Base-by-base conservation (phyloP, 2,329 filamentous ascomycete genomes). In the Emericellopsis atlantica region DNA sequence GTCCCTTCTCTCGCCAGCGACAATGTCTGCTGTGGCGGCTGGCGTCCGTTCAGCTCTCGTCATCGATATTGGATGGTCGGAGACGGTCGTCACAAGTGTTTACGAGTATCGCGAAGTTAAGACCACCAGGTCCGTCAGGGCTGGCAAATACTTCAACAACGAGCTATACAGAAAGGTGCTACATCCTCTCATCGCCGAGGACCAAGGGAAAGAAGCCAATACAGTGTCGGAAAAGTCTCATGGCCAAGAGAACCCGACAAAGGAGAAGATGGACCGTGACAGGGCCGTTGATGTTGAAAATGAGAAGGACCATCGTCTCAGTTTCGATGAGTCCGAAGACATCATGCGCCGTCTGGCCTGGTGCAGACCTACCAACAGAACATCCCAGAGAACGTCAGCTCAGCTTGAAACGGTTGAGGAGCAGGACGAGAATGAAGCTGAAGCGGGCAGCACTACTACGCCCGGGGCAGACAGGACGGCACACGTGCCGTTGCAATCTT, bases 31-130 rank as follows among this genome's bases (percentile, higher is more conserved):
- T 6, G 74, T 89, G 4, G 83, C 82, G 7, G 88, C 89, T 6
- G 92, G 92, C 1, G 66, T 94, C 33, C 79, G 92, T 12, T 86
- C 85, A n/a, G 87, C 82, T 1, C 60, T 98, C 34, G 77, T 96
- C 1, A 70, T 98, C 32, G 88, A 98, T 54, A 72, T 98, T 45
- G 92, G 90, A 35, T 98, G 92, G 92, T 73, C 79, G 34, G 92
- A 96, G 59, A 94, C 89, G 0, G 74, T 81, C 1, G 76, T 93
- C 18, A 94, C 87, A 1, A 84, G 81, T 6, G 72, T 96, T 6
- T 96, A 89, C 54, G 92, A 98, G 61, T 95, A 88, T 57, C 80
- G 85, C 41, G 88, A 94, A 56, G 76, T 95, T 2, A 69, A 72
- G 14, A 77, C 76, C 41, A 75, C 70, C 43, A 73, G 85, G 41